A percentile compares a stretch with the other conserved stretches of the same genome.
phyloP scores from a whole-genome alignment of 495 filamentous ascomycete genomes.

The Neurospora africana region DNA sequence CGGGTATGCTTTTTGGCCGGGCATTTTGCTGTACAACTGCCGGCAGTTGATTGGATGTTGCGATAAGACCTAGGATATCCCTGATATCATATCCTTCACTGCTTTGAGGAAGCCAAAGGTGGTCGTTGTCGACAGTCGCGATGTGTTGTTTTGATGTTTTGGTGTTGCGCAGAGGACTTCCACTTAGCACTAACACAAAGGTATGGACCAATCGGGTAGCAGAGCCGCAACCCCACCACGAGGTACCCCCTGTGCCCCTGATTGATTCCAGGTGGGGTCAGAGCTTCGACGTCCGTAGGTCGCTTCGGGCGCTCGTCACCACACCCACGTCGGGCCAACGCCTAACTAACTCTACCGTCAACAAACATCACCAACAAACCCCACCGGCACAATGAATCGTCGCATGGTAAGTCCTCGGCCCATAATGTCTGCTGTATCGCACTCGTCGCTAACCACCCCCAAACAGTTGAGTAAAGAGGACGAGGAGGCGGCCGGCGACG shows the following conservation, averaged over 20 bases:
- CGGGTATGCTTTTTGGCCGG: slow-evolving; percentile 67
- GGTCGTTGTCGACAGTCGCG: background rate
- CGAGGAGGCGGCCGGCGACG: slow-evolving; percentile 62
- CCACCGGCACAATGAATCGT: slow-evolving; percentile 17
- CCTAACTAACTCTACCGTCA: background rate
- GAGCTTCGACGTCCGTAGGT: slow-evolving; percentile 3
- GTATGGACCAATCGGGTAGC: slow-evolving; percentile 11
- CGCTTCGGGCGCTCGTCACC: background rate
- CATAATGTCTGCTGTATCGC: background rate
- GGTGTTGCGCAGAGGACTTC: background rate
- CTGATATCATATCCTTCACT: background rate
- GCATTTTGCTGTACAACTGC: slow-evolving; percentile 25
- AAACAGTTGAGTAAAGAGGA: slow-evolving; percentile 87
- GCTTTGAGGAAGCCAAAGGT: background rate
- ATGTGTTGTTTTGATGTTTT: background rate
- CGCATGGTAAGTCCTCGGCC: slow-evolving; percentile 27
- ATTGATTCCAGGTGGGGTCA: background rate
- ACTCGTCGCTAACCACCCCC: slow-evolving; percentile 6
- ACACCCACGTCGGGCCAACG: background rate
- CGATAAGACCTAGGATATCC: background rate
- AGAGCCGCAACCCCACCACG: slow-evolving; percentile 5
- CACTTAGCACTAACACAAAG: background rate
- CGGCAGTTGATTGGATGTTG: background rate
- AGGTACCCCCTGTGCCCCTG: slow-evolving; percentile 4
- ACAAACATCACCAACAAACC: background rate